Evolutionary conservation across 495 filamentous ascomycete species (phyloP), one percentile per base, ranked within the genome.

Genomic region (Penicillium lividum): DNA sequence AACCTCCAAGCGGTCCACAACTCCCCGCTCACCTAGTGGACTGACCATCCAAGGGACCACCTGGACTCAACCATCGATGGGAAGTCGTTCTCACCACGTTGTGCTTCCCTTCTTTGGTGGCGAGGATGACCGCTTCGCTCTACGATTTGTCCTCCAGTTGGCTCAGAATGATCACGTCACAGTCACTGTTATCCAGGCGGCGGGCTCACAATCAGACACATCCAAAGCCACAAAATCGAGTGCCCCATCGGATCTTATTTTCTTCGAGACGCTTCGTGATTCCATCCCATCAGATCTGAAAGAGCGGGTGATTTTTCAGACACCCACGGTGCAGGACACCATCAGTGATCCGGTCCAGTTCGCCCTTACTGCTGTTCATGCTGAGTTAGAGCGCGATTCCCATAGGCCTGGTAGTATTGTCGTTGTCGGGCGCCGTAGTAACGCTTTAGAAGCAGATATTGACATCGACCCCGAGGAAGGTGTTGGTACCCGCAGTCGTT

Each of bases 71-170:
- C 44, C 72, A 75, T 9, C 73, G 74, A 31, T 66, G 63, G 44
- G 86, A 79, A 72, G 73, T 60, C 88, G 85, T 53, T 86, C 84
- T 30, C 93, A 96, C 66, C 92, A 96, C 61, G 79, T 98, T 60
- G 91, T 95, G 64, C 77, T 96, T 51, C 91, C 91, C 3, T 97
- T 89, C 74, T 86, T 96, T 57, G 94, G 94, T 44, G 91, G 92
- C 5, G 69, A 78, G 3, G 94, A 98, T 70, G 93, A 97, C 68
- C 85, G 83, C n/a, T 82, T 86, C 44, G 91, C 92, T 0, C 77
- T 97, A 1, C 80, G 87, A 5, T 83, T 97, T 33, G 86, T 94
- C 6, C 79, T 97, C 15, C 93, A 95, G 60, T 76, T 97, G 0
- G 88, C 85, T 1, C 82, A 84, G 63, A 92, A 92, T 61, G 79